phyloP scores from a whole-genome alignment of 2,329 filamentous ascomycete species.

The Diaporthe helianthi region DNA sequence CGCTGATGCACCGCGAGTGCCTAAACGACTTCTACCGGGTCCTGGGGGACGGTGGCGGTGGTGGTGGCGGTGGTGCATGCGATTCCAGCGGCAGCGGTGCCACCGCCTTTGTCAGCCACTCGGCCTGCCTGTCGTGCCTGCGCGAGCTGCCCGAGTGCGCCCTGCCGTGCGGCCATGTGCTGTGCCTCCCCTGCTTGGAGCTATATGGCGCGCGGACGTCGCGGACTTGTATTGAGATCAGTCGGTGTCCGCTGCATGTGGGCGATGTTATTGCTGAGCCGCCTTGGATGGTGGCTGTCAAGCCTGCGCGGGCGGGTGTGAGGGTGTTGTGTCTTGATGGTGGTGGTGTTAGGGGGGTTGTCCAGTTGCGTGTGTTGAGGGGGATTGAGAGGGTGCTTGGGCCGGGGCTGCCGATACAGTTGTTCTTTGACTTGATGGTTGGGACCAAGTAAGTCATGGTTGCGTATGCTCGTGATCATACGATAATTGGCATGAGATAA shows the following conservation, averaged over 20 bases:
- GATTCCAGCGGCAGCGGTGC: too few relatives aligned
- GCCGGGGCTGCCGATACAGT: not conserved
- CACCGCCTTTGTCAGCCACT: conserved; percentile 5
- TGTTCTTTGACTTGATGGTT: conserved; percentile 23
- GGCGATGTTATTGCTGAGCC: conserved; percentile 38
- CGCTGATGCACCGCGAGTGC: conserved; percentile 13
- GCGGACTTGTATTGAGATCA: conserved; percentile 1
- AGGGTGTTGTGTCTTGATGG: conserved; percentile 36
- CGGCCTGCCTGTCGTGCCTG: conserved; percentile 22
- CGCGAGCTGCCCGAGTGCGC: conserved; percentile 24
- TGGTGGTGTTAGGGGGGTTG: not conserved
- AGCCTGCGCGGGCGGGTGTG: conserved; percentile 41
- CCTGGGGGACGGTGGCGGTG: not conserved
- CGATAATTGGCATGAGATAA: too few relatives aligned
- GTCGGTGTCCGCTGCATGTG: not conserved
- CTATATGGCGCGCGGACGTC: not conserved
- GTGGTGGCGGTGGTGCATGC: too few relatives aligned
- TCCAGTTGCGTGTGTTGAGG: not conserved
- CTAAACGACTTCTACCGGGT: conserved; percentile 8
- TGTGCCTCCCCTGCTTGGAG: not conserved
- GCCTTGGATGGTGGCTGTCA: conserved; percentile 42
- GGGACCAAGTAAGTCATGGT: conserved; percentile 5
- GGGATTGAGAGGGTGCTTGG: conserved; percentile 14
- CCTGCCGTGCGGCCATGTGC: not conserved
- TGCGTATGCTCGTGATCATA: too few relatives aligned